Base-by-base conservation (phyloP, 352 stramenopile species). In the Lagenidium giganteum region DNA sequence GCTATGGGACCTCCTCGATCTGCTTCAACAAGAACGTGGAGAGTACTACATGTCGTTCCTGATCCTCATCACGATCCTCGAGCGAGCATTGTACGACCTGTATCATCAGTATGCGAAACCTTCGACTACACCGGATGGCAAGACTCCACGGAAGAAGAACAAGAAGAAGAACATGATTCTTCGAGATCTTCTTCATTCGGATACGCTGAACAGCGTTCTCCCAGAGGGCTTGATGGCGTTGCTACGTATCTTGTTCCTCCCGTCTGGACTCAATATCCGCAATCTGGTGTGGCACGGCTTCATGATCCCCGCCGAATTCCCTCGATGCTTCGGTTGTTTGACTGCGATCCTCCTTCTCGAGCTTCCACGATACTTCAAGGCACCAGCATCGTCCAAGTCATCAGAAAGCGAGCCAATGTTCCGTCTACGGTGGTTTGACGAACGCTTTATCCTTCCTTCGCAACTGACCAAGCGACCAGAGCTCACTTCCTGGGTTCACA, bases 251-350 rank as follows among this genome's bases (percentile, higher is more conserved):
- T 41, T 87, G 8, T 83, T 85, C 16, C 39, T 85, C 16, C 75
- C 75, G 5, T 77, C 70, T 5, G 71, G 69, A 11, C 43, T 87
- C 8, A 87, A 87, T 33, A 18, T 83, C 20, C 63, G 75, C 8
- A 87, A 87, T 28, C 58, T 87, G 31, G 72, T 83, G 17, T 87
- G 75, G 71, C 71, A 87, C 45, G 75, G 75, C 18, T 87, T 87
- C 40, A 13, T 84, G 11, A 35, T 59, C 12, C 71, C 75, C 8
- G 50, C 51, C 3, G 69, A 85, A 41, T 65, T 82, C 29, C 71
- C 71, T 1, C 71, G 68, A 35, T 83, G 71, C 32, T 80, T 77
- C 24, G 66, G 60, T 11, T 77, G 64, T 38, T 55, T 87, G 14
- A 65, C 64, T 5, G 39, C 68, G 16, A 22, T 82, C 23, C 53